Base-by-base conservation (phyloP, 352 stramenopile genomes). In the Pythium angustatum region DNA sequence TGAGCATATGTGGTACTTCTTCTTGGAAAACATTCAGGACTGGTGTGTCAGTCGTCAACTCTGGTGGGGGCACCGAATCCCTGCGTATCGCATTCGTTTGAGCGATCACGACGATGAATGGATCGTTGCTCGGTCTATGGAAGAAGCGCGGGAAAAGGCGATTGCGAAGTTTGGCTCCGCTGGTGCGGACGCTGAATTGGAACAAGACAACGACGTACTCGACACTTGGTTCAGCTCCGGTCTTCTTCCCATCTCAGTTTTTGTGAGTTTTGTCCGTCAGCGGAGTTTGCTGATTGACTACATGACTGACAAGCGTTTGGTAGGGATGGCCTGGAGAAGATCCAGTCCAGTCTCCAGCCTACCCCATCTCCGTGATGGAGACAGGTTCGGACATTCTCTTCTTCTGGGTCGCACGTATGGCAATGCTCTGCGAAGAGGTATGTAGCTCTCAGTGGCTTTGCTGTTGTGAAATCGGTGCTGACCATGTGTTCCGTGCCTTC, bases 341-440 rank as follows among this genome's bases (percentile, higher is more conserved):
- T 38, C 81, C 88, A 22, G 45, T 77, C 26, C 38, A 72, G 7
- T 63, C 48, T 34, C 40, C 66, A 15, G 76, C 72, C 36, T 93
- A 93, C 38, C 85, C 87, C 2, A 64, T 93, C 6, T 70, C 83
- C 56, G 58, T 96, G 11, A 90, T 96, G 79, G 87, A 95, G 58
- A 95, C 85, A 1, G 98, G 98, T 15, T 96, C 97, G 30, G 98
- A 99, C 75, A 99, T 99, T 78, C 78, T 99, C 11, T 99, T 99
- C 79, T 99, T 99, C 73, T 99, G 98, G 98, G 98, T 99, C 44
- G 97, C 97, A 15, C 90, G 98, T 43, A 99, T 99, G 98, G 97
- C 98, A 6, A 99, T 99, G 97, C 94, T 99, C 58, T 98, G 96
- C 57, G 85, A 99, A 76, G 90, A 99, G 80, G 88, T 99, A 48